These are phyloP conservation scores for Cladosporium colombiae DNA, from an alignment of 2,329 filamentous ascomycete genomes.

Conservation along the genomic window DNA sequence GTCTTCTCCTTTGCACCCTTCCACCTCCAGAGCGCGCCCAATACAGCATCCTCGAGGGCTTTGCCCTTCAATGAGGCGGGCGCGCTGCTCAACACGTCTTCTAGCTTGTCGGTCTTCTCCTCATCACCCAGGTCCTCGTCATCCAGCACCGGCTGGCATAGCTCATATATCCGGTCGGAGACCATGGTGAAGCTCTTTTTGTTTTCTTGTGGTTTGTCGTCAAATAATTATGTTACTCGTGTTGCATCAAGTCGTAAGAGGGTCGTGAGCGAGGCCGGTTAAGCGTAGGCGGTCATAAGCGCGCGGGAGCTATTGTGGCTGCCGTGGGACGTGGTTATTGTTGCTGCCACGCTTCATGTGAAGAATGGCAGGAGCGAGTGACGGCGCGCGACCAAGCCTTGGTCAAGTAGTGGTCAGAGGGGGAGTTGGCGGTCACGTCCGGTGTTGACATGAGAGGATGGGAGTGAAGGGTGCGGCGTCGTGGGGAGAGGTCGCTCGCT, in stretches of 20 bases:
- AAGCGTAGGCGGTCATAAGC: constrained; percentile 16
- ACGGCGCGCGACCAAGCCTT: background rate
- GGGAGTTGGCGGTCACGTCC: background rate
- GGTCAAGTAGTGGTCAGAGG: background rate
- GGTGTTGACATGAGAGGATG: background rate
- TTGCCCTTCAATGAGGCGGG: constrained; percentile 69
- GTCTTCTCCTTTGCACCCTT: constrained; percentile 62
- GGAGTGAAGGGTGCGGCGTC: background rate
- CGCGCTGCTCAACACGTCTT: constrained; percentile 79
- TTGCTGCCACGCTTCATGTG: constrained; percentile 10
- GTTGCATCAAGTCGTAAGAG: constrained; percentile 14
- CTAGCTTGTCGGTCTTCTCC: constrained; percentile 89
- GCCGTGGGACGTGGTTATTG: constrained; percentile 3
- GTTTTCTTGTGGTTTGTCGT: constrained; percentile 6
- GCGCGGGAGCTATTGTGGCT: constrained; percentile 12
- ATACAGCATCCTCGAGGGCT: constrained; percentile 81
- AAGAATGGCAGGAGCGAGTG: background rate
- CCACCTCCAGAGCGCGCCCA: constrained; percentile 88
- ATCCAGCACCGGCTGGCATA: constrained; percentile 85
- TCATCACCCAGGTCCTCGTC: constrained; percentile 84
- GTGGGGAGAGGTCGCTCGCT: constrained; percentile 7
- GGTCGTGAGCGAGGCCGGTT: constrained; percentile 16
- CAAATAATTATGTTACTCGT: constrained; percentile 17
- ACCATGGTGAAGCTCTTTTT: constrained; percentile 64
- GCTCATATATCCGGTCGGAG: constrained; percentile 87